phyloP scores from a whole-genome alignment of 495 filamentous ascomycete genomes.

The Xylaria telfairii region DNA sequence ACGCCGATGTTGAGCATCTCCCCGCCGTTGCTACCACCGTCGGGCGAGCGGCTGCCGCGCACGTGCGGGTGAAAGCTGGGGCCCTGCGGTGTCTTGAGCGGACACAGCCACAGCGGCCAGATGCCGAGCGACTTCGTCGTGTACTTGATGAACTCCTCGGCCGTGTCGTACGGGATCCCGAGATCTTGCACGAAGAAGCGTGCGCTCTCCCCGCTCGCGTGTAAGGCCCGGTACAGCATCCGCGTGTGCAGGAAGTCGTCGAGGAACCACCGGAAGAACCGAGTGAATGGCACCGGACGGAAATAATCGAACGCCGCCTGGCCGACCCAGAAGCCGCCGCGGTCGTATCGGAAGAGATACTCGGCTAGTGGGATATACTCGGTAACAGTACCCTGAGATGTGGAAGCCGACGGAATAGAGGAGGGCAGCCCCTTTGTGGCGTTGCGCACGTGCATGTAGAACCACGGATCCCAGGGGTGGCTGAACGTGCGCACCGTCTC shows the following conservation, averaged over 20 bases:
- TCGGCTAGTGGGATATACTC: conserved; percentile 59
- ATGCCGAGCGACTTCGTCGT: conserved; percentile 53
- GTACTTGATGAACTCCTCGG: conserved; percentile 59
- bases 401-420: conserved; percentile 16
- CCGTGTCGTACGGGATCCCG: conserved; percentile 58
- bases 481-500: conserved; percentile 49
- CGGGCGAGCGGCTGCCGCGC: neutral
- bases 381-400: conserved; percentile 27
- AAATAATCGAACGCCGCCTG: conserved; percentile 62
- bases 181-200: conserved; percentile 65
- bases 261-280: conserved; percentile 61
- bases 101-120: conserved; percentile 68
- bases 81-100: conserved; percentile 50
- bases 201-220: conserved; percentile 59
- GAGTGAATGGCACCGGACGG: conserved; percentile 58
- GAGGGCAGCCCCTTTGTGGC: conserved; percentile 34
- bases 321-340: conserved; percentile 67
- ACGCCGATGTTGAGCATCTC: conserved; percentile 63
- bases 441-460: conserved; percentile 56
- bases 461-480: conserved; percentile 59
- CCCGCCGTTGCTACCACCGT: conserved; percentile 3
- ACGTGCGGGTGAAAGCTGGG: conserved; percentile 56
- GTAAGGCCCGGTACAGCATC: conserved; percentile 67
- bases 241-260: conserved; percentile 70
- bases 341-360: conserved; percentile 66